These are phyloP conservation scores for Geotrichum ghanense DNA, from an alignment of 805 yeast genomes.

Conservation along the genomic window DNA sequence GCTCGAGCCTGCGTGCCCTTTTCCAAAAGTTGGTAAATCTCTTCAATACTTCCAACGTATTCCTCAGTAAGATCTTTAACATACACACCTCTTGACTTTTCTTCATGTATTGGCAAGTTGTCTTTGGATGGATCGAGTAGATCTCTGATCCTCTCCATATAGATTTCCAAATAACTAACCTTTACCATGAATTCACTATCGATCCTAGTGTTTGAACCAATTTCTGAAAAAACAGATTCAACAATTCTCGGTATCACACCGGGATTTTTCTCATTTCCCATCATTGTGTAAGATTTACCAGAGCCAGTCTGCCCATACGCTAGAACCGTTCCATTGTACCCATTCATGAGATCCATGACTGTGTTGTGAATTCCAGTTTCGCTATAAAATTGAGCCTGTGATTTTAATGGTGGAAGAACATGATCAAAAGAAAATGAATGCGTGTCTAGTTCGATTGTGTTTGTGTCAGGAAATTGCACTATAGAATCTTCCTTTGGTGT, in stretches of 20 bases:
- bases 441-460: background rate
- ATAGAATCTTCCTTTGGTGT: background rate
- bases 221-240: slow-evolving; percentile 49
- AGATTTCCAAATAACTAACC: slow-evolving; percentile 70
- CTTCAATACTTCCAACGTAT: slow-evolving; percentile 46
- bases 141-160: slow-evolving; percentile 68
- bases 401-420: slow-evolving; percentile 40
- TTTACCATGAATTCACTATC: slow-evolving; percentile 55
- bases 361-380: slow-evolving; percentile 44
- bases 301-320: slow-evolving; percentile 77
- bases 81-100: slow-evolving; percentile 50
- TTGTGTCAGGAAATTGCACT: background rate
- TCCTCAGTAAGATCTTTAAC: slow-evolving; percentile 60
- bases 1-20: slow-evolving; percentile 48
- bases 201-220: slow-evolving; percentile 32
- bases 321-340: slow-evolving; percentile 66
- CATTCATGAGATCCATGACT: slow-evolving; percentile 58
- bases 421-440: slow-evolving; percentile 47
- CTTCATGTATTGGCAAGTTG: slow-evolving; percentile 49
- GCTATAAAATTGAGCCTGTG: slow-evolving; percentile 49
- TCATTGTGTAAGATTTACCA: slow-evolving; percentile 69
- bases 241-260: slow-evolving; percentile 71
- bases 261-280: no score
- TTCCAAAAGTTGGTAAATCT: slow-evolving; percentile 45
- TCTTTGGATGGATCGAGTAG: slow-evolving; percentile 37